These are phyloP conservation scores for Fistulifera solaris DNA, from an alignment of 108 stramenopile genomes.

Conservation along the genomic window DNA sequence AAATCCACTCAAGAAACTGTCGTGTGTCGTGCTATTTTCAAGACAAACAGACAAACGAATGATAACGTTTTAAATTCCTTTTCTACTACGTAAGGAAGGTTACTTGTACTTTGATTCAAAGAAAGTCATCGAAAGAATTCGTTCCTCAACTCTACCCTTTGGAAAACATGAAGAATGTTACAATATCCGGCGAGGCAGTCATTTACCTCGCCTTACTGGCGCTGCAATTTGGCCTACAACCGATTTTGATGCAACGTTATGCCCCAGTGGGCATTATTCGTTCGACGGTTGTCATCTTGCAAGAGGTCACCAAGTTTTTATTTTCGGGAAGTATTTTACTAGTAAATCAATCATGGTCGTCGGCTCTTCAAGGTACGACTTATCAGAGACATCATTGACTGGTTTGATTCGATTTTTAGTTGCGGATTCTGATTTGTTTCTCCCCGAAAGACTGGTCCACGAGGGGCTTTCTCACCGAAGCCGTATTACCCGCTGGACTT, in stretches of 20 bases:
- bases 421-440: background rate
- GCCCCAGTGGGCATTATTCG: slow-evolving; percentile 31
- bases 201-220: slow-evolving; percentile 65
- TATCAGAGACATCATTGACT: background rate
- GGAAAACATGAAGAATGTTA: background rate
- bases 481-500: slow-evolving; percentile 78
- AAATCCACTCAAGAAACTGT: no score
- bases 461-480: slow-evolving; percentile 43
- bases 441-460: slow-evolving; percentile 37
- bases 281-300: slow-evolving; percentile 53
- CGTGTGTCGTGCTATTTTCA: no score
- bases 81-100: no score
- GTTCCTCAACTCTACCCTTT: no score
- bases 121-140: no score
- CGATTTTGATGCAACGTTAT: slow-evolving; percentile 55
- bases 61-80: no score
- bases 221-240: slow-evolving; percentile 89
- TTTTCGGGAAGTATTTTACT: slow-evolving; percentile 20
- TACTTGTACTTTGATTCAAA: no score
- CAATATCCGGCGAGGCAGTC: slow-evolving; percentile 11
- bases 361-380: slow-evolving; percentile 3
- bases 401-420: background rate
- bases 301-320: slow-evolving; percentile 40
- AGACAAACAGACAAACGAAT: no score
- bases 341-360: slow-evolving; percentile 10